Conservation (phyloP, 805 yeast genomes). For the Spathaspora passalidarum region DNA sequence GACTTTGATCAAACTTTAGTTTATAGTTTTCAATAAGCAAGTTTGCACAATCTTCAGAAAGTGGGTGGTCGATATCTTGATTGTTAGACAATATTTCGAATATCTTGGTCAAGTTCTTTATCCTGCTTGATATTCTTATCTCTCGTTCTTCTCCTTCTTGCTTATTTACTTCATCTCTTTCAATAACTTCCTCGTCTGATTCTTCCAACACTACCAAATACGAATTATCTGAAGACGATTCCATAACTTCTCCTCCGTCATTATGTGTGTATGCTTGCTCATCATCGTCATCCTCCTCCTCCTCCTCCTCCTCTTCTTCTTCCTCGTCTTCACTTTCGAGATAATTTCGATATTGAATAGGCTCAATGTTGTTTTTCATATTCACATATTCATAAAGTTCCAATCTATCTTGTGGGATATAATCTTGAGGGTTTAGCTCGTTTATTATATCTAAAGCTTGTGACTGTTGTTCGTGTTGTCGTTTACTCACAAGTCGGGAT, state of each 20-base stretch:
- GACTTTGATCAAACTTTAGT: constrained; percentile 65
- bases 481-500: constrained; percentile 45
- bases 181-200: constrained; percentile 6
- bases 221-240: constrained; percentile 6
- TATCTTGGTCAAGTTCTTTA: constrained; percentile 56
- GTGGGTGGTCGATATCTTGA: constrained; percentile 76
- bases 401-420: constrained; percentile 39
- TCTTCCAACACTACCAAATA: constrained; percentile 9
- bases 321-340: constrained; percentile 27
- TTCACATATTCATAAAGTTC: constrained; percentile 32
- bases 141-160: constrained; percentile 7
- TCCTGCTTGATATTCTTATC: constrained; percentile 43
- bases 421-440: constrained; percentile 26
- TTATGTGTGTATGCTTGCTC: constrained; percentile 2
- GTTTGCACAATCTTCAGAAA: constrained; percentile 83
- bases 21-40: constrained; percentile 62
- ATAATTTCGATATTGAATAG: constrained; percentile 24
- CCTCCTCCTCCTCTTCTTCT: constrained; percentile 15
- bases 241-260: constrained; percentile 1
- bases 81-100: constrained; percentile 68
- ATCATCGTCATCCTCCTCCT: constrained; percentile 10
- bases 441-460: constrained; percentile 11
- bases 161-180: constrained; percentile 3
- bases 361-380: constrained; percentile 15
- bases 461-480: constrained; percentile 11